Base-by-base conservation (phyloP, 148 eudicot genomes). In the Bassia scoparia region DNA sequence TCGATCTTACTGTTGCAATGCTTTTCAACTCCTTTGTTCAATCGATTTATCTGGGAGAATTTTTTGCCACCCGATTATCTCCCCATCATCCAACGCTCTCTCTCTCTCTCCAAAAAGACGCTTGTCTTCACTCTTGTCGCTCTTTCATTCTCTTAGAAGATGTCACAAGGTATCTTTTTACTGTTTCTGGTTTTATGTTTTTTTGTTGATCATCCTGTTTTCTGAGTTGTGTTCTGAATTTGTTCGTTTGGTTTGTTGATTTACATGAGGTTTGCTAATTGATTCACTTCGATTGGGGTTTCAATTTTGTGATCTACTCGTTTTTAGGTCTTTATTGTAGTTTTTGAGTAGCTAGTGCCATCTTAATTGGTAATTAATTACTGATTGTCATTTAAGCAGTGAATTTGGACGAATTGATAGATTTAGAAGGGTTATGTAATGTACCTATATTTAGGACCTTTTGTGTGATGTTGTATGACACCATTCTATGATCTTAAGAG, bases 81-180 rank as follows among this genome's bases (percentile, higher is more conserved):
- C 0, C 26, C 44, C n/a, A 2, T 62, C 66, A 69, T 74, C 60
- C 49, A n/a, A 44, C 60, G 52, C 0, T 69, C 69, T 7, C 16
- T 24, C 16, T 74, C 48, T 11, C 33, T 33, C 21, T 67, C 76
- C 1, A 76, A 61, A 7, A 80, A 75, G 23, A 31, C 71, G 14
- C 61, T 76, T 72, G 79, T 76, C 79, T 76, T 26, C 54, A 67
- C 43, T 74, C 76, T 14, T 80, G 83, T 21, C 73, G 79, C 4
- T 71, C 80, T 38, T 72, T 23, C 14, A 20, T 76, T 2, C 79
- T 76, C 59, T 59, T 76, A 10, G 76, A 67, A 5, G 83, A 55
- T 12, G 38, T 27, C 43, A 29, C 18, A 80, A 71, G 79, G 79
- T 80, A 55, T n/a, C n/a, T 20, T 78, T 38, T 34, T 17, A 66